These are phyloP conservation scores for Dendrocalamus latiflorus DNA, from an alignment of 202 grass and related monocot genomes.

Conservation along the genomic window DNA sequence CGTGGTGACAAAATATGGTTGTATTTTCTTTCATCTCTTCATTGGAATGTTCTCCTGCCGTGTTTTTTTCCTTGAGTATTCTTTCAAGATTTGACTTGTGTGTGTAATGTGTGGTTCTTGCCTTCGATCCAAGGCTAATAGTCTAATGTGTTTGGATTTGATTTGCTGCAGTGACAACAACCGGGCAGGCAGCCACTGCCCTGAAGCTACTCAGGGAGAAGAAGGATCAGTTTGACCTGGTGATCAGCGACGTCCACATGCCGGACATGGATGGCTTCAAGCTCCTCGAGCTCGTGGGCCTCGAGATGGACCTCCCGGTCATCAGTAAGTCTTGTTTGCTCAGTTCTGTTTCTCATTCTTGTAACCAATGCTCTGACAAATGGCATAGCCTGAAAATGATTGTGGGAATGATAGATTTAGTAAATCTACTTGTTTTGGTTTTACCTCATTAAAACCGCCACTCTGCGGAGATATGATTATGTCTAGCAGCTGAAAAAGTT, in stretches of 20 bases:
- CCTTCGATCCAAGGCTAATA: neutral
- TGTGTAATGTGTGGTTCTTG: neutral
- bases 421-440: neutral
- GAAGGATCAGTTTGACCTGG: constrained; percentile 84
- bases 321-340: constrained; percentile 62
- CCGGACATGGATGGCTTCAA: constrained; percentile 98
- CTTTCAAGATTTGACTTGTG: neutral
- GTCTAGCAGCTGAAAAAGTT: neutral
- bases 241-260: constrained; percentile 98
- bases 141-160: neutral
- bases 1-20: neutral
- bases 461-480: neutral
- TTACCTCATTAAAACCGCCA: neutral
- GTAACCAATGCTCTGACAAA: neutral
- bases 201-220: constrained; percentile 87
- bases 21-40: neutral
- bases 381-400: constrained; percentile 1
- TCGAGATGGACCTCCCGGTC: constrained; percentile 97
- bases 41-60: neutral
- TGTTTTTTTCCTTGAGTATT: neutral
- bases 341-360: neutral
- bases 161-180: constrained; percentile 66
- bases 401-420: constrained; percentile 13
- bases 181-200: constrained; percentile 61
- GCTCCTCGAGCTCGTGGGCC: constrained; percentile 89